Evolutionary conservation across 495 filamentous ascomycete species (phyloP).

Genomic region (Penicillium cosmopolitanum): DNA sequence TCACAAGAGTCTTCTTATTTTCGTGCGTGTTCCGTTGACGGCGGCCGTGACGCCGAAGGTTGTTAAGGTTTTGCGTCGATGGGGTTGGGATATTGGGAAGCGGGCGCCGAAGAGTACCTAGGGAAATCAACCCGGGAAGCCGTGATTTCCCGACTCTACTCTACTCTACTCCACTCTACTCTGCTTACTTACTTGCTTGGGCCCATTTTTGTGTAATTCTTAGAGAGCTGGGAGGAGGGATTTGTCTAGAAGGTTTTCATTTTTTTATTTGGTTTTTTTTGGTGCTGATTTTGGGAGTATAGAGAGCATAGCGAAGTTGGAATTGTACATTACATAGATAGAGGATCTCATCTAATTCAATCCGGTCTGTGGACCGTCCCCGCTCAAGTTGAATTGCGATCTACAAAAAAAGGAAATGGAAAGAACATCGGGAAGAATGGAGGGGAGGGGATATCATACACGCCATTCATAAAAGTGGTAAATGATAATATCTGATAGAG

Average conservation of each 20-base stretch:
- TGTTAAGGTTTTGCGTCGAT: constrained; percentile 78
- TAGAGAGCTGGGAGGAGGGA: not conserved
- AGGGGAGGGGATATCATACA: too few species aligned
- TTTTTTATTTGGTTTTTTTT: not conserved
- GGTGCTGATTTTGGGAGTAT: constrained; percentile 2
- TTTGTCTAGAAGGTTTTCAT: not conserved
- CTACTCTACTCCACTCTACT: too few species aligned
- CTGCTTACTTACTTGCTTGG: too few species aligned
- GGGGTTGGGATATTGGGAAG: constrained; percentile 80
- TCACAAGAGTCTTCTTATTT: constrained; percentile 98
- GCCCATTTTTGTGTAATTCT: not conserved
- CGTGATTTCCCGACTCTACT: too few species aligned
- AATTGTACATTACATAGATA: constrained; percentile 43
- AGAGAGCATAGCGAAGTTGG: constrained; percentile 39
- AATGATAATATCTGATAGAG: too few species aligned
- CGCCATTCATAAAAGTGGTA: too few species aligned
- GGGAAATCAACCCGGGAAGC: not conserved
- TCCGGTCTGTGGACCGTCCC: constrained; percentile 14
- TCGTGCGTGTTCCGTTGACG: constrained; percentile 86
- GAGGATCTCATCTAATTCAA: not conserved
- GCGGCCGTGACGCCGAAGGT: constrained; percentile 90
- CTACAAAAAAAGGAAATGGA: too few species aligned
- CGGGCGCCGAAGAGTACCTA: constrained; percentile 53
- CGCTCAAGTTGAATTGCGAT: too few species aligned
- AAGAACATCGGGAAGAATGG: too few species aligned